Evolutionary conservation across 2,329 filamentous ascomycete genomes (phyloP).

Genomic region (Colletotrichum cuscutae): DNA sequence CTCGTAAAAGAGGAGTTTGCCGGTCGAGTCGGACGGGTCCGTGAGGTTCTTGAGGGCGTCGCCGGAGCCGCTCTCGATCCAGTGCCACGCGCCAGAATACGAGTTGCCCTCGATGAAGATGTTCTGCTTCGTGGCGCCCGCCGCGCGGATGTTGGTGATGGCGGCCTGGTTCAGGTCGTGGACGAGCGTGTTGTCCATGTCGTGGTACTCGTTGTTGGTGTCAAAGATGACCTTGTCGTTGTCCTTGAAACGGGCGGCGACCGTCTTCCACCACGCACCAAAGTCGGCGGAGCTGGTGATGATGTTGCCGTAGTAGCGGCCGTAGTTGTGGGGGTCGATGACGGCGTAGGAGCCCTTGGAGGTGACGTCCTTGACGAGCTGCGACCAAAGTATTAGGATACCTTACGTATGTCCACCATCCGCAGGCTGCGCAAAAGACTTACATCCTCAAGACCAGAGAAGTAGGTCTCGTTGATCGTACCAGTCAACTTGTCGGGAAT

Average conservation of each 20-base stretch:
- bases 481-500: conserved; percentile 56
- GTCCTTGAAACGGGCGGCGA: conserved; percentile 58
- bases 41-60: conserved; percentile 49
- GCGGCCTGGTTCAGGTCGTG: conserved; percentile 67
- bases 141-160: conserved; percentile 65
- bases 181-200: conserved; percentile 65
- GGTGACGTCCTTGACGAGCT: conserved; percentile 45
- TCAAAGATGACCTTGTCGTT: conserved; percentile 66
- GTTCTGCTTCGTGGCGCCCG: conserved; percentile 61
- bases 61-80: conserved; percentile 46
- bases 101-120: conserved; percentile 62
- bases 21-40: conserved; percentile 54
- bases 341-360: conserved; percentile 53
- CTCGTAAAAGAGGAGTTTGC: conserved; percentile 56
- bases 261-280: conserved; percentile 61
- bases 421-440: background rate
- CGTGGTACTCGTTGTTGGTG: conserved; percentile 71
- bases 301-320: conserved; percentile 57
- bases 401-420: no score
- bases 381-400: background rate
- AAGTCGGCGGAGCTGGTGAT: conserved; percentile 61
- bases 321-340: conserved; percentile 67
- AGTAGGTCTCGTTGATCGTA: conserved; percentile 49
- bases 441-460: conserved; percentile 47
- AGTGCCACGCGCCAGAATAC: conserved; percentile 56